These are phyloP conservation scores for Lachnellula cervina DNA, from an alignment of 2,329 filamentous ascomycete species.

Conservation along the genomic window DNA sequence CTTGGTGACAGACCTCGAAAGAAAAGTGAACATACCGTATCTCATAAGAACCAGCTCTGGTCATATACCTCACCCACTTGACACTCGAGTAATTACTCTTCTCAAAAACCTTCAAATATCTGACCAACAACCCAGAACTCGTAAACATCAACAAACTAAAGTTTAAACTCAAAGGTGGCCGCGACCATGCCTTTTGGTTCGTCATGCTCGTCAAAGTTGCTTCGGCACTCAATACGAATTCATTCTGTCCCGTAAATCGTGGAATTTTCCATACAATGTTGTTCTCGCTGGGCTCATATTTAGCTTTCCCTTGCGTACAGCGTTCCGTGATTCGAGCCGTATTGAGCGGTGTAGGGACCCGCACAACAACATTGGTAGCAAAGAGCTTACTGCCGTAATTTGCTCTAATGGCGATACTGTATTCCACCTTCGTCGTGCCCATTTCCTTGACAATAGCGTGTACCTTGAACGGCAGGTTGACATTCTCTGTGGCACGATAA, in stretches of 20 bases:
- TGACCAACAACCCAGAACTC: slow-evolving; percentile 82
- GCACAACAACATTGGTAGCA: slow-evolving; percentile 90
- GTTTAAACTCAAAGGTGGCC: slow-evolving; percentile 84
- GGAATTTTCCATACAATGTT: slow-evolving; percentile 99
- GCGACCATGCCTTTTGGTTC: slow-evolving; percentile 93
- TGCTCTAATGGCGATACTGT: slow-evolving; percentile 94
- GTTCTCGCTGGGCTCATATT: slow-evolving; percentile 97
- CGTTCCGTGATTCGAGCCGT: slow-evolving; percentile 91
- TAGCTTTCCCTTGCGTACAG: slow-evolving; percentile 92
- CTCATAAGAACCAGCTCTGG: slow-evolving; percentile 93
- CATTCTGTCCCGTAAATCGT: slow-evolving; percentile 95
- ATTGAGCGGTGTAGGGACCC: slow-evolving; percentile 93
- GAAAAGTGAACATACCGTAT: slow-evolving; percentile 59
- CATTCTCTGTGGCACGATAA: slow-evolving; percentile 96
- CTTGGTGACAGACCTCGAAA: not conserved
- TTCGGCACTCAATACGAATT: slow-evolving; percentile 92
- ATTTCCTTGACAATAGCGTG: slow-evolving; percentile 98
- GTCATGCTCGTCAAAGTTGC: slow-evolving; percentile 95
- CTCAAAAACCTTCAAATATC: slow-evolving; percentile 98
- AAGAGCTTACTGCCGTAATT: slow-evolving; percentile 97
- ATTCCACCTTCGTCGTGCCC: slow-evolving; percentile 95
- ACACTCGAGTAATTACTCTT: slow-evolving; percentile 99
- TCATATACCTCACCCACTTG: slow-evolving; percentile 99
- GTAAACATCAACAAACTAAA: slow-evolving; percentile 98
- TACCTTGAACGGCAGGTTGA: slow-evolving; percentile 97